These are phyloP conservation scores for Micractinium sp. DNA, from an alignment of 139 green algal genomes.

Conservation along the genomic window DNA sequence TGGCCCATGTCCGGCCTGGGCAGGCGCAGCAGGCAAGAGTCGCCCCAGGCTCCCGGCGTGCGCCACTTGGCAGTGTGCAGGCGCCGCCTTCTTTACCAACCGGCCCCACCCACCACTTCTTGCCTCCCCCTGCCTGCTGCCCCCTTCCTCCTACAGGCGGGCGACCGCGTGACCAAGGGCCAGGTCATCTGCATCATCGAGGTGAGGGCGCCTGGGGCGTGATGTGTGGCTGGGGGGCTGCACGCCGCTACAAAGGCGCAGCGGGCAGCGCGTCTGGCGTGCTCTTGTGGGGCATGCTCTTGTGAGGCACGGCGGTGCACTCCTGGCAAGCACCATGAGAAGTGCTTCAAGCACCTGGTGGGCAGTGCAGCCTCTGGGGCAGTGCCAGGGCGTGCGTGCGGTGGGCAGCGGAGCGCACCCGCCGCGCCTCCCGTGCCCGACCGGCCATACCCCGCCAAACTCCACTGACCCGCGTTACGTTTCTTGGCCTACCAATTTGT, in stretches of 20 bases:
- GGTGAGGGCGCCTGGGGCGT: conserved; percentile 35
- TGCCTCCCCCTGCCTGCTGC: background rate
- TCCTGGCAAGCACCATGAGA: too few species aligned
- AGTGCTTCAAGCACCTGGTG: background rate
- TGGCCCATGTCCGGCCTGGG: background rate
- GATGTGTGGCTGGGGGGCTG: background rate
- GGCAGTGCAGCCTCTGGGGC: background rate
- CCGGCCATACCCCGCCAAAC: too few species aligned
- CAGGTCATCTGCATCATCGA: conserved; percentile 97
- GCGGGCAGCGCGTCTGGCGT: background rate
- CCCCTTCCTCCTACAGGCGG: conserved; percentile 50
- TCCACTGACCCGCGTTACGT: too few species aligned
- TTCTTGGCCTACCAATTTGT: background rate
- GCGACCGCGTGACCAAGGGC: conserved; percentile 92
- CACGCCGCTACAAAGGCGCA: background rate
- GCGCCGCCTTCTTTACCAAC: background rate
- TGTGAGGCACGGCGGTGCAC: background rate
- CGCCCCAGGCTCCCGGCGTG: too few species aligned
- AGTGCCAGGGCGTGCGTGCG: background rate
- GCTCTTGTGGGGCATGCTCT: too few species aligned
- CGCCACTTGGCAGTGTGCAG: background rate
- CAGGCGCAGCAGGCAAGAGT: background rate
- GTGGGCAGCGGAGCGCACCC: background rate
- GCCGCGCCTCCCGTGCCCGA: background rate
- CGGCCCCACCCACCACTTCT: background rate